Conservation (phyloP, 495 filamentous ascomycete species). For the Penicillium pancosmium region DNA sequence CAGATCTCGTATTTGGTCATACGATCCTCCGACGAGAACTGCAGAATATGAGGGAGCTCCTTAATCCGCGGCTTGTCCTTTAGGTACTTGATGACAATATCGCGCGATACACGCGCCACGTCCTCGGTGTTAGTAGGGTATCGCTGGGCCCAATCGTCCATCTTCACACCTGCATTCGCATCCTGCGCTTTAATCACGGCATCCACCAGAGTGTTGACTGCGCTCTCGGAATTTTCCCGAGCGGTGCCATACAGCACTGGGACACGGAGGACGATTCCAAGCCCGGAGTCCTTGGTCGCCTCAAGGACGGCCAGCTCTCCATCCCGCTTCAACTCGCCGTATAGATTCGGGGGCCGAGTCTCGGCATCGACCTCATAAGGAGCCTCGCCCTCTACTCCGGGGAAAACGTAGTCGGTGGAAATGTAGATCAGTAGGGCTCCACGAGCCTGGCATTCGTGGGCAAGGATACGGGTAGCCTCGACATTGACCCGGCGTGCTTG, state of each 20-base stretch:
- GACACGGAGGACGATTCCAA: constrained; percentile 77
- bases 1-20: constrained; percentile 94
- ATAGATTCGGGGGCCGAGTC: constrained; percentile 77
- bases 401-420: constrained; percentile 93
- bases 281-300: constrained; percentile 52
- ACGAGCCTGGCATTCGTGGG: constrained; percentile 62
- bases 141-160: constrained; percentile 87
- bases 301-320: constrained; percentile 76
- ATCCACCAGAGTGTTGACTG: constrained; percentile 80
- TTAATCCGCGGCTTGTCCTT: constrained; percentile 39
- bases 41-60: constrained; percentile 70
- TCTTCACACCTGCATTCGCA: constrained; percentile 60
- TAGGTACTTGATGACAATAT: constrained; percentile 71
- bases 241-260: constrained; percentile 83
- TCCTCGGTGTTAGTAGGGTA: constrained; percentile 90
- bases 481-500: constrained; percentile 77
- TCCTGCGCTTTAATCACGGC: constrained; percentile 68
- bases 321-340: constrained; percentile 85
- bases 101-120: constrained; percentile 76
- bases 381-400: constrained; percentile 78
- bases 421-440: constrained; percentile 84
- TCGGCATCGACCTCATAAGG: constrained; percentile 72
- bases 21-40: constrained; percentile 85
- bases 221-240: constrained; percentile 65
- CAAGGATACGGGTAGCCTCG: constrained; percentile 66